These are phyloP conservation scores for Fraxinus latifolia DNA, from an alignment of 305 asterid species.

Conservation along the genomic window DNA sequence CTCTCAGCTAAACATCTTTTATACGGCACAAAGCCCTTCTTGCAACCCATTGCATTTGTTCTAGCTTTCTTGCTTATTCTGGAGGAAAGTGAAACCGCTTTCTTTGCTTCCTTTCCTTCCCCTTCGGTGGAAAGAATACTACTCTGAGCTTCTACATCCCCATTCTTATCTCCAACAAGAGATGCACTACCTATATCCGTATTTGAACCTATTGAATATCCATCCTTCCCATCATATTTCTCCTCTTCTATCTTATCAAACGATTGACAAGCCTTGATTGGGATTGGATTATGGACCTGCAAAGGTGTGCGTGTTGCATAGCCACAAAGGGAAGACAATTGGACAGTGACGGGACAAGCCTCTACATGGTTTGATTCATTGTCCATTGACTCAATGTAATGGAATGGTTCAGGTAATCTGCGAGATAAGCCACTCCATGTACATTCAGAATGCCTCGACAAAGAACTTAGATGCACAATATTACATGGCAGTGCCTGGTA, in stretches of 20 bases:
- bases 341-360: constrained; percentile 20
- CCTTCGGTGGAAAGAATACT: not conserved
- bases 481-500: not conserved
- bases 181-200: not conserved
- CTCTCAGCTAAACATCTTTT: constrained; percentile 39
- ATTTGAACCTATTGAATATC: not conserved
- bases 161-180: constrained; percentile 14
- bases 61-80: not conserved
- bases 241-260: constrained; percentile 8
- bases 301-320: not conserved
- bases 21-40: constrained; percentile 40
- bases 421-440: constrained; percentile 21
- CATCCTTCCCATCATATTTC: not conserved
- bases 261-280: constrained; percentile 19
- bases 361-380: constrained; percentile 1
- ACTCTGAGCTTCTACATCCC: constrained; percentile 21
- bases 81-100: not conserved
- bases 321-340: constrained; percentile 40
- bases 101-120: not conserved
- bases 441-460: not conserved
- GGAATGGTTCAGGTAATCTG: constrained; percentile 15
- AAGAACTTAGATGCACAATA: not conserved
- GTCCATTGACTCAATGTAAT: constrained; percentile 4
- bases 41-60: constrained; percentile 16
- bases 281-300: constrained; percentile 40